Evolutionary conservation across 2,329 filamentous ascomycete genomes (phyloP).

Genomic region (Lachnellula arida): DNA sequence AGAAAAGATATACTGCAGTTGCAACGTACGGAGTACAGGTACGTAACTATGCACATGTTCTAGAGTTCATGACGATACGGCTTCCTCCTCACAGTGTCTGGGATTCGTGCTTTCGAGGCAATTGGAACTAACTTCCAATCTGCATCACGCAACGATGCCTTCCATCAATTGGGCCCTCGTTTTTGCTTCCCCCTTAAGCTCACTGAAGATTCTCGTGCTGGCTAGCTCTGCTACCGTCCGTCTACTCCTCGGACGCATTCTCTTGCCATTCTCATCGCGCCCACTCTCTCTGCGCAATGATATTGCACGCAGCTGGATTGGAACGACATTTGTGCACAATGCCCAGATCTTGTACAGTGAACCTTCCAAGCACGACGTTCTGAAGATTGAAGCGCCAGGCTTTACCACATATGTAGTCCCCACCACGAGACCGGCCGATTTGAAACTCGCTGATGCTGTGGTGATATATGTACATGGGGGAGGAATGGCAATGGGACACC

Average conservation of each 20-base stretch:
- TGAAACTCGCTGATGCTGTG: not conserved
- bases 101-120: too few species aligned
- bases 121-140: too few species aligned
- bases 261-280: not conserved
- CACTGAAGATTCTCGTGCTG: not conserved
- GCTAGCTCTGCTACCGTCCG: not conserved
- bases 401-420: not conserved
- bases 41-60: too few species aligned
- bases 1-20: too few species aligned
- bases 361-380: not conserved
- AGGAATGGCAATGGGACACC: not conserved
- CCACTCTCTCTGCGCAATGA: not conserved
- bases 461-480: not conserved
- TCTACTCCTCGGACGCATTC: not conserved
- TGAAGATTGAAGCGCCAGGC: not conserved
- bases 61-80: too few species aligned
- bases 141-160: not conserved
- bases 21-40: too few species aligned
- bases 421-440: not conserved
- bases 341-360: not conserved
- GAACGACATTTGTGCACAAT: not conserved
- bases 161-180: not conserved
- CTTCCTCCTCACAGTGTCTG: too few species aligned
- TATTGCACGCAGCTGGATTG: not conserved
- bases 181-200: not conserved